Evolutionary conservation across 352 stramenopile species (phyloP).

Genomic region (Globisporangium cystogenes): DNA sequence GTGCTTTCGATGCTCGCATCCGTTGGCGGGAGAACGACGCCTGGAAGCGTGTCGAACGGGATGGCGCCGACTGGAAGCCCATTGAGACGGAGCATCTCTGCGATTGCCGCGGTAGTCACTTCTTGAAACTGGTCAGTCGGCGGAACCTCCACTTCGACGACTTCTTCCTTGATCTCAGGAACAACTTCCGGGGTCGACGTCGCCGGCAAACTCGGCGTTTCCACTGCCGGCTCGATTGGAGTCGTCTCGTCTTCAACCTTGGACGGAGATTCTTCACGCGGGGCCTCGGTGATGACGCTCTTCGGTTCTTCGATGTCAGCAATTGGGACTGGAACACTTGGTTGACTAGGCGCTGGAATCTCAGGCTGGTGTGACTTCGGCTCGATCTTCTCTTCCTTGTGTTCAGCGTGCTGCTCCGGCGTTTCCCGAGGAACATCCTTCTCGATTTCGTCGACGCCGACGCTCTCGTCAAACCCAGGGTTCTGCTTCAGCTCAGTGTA

Average conservation of each 20-base stretch:
- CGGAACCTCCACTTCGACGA: slow-evolving; percentile 8
- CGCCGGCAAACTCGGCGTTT: neutral
- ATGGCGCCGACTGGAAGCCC: slow-evolving; percentile 1
- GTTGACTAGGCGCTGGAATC: neutral
- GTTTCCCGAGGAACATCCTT: neutral
- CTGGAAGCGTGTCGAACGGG: neutral
- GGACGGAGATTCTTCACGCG: neutral
- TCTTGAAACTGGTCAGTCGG: slow-evolving; percentile 3
- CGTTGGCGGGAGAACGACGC: neutral
- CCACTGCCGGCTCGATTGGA: neutral
- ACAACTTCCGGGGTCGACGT: neutral
- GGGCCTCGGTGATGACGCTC: neutral
- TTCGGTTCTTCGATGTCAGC: neutral
- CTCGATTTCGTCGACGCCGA: neutral
- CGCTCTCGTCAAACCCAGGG: slow-evolving; percentile 5
- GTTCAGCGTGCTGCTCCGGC: neutral
- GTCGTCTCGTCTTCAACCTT: neutral
- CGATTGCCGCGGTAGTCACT: slow-evolving; percentile 6
- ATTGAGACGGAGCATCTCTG: slow-evolving; percentile 8
- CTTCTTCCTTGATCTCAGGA: neutral
- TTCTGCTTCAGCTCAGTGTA: slow-evolving; percentile 16
- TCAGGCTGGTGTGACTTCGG: neutral
- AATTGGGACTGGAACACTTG: neutral
- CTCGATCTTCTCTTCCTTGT: slow-evolving; percentile 1
- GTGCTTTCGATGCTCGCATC: neutral